Conservation (phyloP, 2,329 filamentous ascomycete genomes). For the Mycosphaerella sp. region DNA sequence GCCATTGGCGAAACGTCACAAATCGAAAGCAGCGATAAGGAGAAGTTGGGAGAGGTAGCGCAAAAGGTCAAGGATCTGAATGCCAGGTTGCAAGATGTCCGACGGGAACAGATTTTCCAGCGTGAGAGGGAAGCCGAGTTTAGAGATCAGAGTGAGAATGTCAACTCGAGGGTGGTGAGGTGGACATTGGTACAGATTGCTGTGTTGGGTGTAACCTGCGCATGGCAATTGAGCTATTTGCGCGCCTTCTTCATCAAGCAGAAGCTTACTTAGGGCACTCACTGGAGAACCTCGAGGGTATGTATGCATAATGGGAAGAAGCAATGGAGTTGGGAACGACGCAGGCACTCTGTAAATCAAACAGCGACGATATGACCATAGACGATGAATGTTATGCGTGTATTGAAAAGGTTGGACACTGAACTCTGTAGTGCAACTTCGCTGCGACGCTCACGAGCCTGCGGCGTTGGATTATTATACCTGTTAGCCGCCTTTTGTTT, state of each 20-base stretch:
- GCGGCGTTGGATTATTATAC: too few species aligned
- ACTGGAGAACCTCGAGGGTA: not conserved
- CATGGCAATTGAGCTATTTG: constrained; percentile 94
- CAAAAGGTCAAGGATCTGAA: constrained; percentile 87
- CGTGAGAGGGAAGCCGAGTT: constrained; percentile 97
- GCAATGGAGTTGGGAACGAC: constrained; percentile 9
- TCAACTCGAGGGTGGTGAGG: constrained; percentile 83
- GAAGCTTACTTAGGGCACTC: constrained; percentile 71
- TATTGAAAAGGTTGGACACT: not conserved
- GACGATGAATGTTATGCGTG: constrained; percentile 5
- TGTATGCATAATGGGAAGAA: constrained; percentile 13
- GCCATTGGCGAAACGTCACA: constrained; percentile 90
- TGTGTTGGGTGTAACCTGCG: constrained; percentile 79
- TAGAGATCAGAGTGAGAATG: constrained; percentile 91
- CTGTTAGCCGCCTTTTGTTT: too few species aligned
- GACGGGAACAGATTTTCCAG: constrained; percentile 94
- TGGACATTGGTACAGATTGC: constrained; percentile 90
- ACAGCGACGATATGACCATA: constrained; percentile 6
- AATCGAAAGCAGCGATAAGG: constrained; percentile 90
- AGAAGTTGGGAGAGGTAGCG: constrained; percentile 84
- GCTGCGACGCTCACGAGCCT: too few species aligned
- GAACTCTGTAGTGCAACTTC: too few species aligned
- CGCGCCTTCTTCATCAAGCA: constrained; percentile 99
- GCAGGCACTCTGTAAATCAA: constrained; percentile 3
- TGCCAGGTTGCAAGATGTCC: constrained; percentile 75